Conservation (phyloP, 805 yeast genomes). For the Saccharomycopsis sp. region DNA sequence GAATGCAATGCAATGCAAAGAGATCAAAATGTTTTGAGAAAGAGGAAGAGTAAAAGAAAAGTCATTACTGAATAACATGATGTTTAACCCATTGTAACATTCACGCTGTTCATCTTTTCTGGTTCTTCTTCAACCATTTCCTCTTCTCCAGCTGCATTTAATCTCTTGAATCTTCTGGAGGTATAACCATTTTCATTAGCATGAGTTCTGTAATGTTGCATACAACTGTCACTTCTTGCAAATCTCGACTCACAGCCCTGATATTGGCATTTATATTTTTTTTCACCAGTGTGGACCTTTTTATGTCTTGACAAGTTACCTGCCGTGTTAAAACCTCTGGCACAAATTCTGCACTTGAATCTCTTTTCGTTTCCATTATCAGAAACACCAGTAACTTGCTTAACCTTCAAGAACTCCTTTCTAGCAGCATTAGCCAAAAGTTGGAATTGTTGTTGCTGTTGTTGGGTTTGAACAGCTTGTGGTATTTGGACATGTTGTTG, state of each 20-base stretch:
- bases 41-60: too few species aligned
- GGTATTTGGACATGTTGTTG: slow-evolving; percentile 2
- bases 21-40: background rate
- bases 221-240: slow-evolving; percentile 22
- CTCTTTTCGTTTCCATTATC: slow-evolving; percentile 11
- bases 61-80: too few species aligned
- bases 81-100: background rate
- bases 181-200: slow-evolving; percentile 22
- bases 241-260: slow-evolving; percentile 33
- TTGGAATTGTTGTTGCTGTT: slow-evolving; percentile 4
- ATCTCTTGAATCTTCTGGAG: slow-evolving; percentile 20
- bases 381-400: slow-evolving; percentile 1
- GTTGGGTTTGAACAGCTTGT: slow-evolving; percentile 7
- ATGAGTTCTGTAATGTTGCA: slow-evolving; percentile 22
- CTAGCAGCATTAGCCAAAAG: background rate
- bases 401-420: background rate
- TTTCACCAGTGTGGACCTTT: slow-evolving; percentile 70
- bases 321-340: slow-evolving; percentile 56
- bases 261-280: slow-evolving; percentile 62
- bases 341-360: slow-evolving; percentile 30
- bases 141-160: slow-evolving; percentile 4
- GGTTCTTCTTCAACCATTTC: background rate
- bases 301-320: slow-evolving; percentile 71
- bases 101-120: slow-evolving; percentile 6
- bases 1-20: background rate